Percentiles rank a stretch among this genome's conserved stretches.
Conservation (phyloP, 306 rosid species). For the Prunus fruticosa region DNA sequence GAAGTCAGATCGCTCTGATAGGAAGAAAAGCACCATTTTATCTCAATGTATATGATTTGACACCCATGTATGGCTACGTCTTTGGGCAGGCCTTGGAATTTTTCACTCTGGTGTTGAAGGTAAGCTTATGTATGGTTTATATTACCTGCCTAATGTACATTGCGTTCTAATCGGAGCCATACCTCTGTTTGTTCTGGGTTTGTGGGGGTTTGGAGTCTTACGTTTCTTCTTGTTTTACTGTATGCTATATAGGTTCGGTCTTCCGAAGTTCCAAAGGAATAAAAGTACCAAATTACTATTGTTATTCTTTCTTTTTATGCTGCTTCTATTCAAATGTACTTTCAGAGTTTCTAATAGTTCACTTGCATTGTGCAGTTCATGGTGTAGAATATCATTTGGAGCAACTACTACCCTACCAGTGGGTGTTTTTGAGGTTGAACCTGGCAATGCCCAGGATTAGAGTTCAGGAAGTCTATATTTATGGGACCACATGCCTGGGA, state of each 20-base stretch:
- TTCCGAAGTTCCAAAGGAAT: background rate
- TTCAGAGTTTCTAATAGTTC: conserved; percentile 22
- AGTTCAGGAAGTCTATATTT: conserved; percentile 82
- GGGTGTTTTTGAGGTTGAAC: conserved; percentile 99
- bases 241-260: background rate
- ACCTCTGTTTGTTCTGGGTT: background rate
- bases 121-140: conserved; percentile 22
- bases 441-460: conserved; percentile 96
- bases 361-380: conserved; percentile 59
- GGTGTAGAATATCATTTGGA: conserved; percentile 92
- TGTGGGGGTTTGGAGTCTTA: background rate
- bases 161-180: background rate
- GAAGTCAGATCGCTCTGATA: conserved; percentile 55
- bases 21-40: conserved; percentile 74
- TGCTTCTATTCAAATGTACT: conserved; percentile 3
- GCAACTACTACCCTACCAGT: conserved; percentile 90
- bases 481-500: conserved; percentile 77
- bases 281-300: background rate
- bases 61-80: conserved; percentile 90
- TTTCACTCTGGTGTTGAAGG: conserved; percentile 99
- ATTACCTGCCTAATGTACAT: background rate
- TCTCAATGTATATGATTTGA: conserved; percentile 91
- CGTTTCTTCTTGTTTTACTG: background rate
- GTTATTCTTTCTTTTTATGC: background rate
- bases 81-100: conserved; percentile 96